Evolutionary conservation across 1,284 basidiomycete species (phyloP).

Genomic region (Trichosporon faecale): DNA sequence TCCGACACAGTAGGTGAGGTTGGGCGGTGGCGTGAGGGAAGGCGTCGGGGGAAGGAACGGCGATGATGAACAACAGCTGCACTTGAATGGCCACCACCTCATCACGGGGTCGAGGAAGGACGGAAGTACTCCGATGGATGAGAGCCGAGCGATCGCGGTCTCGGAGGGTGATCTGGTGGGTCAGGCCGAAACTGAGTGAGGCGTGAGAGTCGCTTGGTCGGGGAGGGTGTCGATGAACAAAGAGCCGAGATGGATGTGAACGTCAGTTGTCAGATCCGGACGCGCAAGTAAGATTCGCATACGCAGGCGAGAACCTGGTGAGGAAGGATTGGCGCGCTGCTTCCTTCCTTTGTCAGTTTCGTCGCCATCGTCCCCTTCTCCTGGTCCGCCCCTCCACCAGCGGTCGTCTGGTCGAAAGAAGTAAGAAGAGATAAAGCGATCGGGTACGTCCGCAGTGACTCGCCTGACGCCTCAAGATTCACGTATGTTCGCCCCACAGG

Average conservation of each 20-base stretch:
- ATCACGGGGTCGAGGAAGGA: background rate
- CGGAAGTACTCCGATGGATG: background rate
- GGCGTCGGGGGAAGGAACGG: background rate
- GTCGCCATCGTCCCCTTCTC: background rate
- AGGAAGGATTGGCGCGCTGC: background rate
- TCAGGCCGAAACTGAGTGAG: background rate
- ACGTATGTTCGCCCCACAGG: background rate
- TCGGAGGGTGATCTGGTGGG: background rate
- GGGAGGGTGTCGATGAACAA: background rate
- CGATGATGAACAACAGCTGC: background rate
- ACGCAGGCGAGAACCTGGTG: background rate
- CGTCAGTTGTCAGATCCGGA: background rate
- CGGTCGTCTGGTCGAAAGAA: background rate
- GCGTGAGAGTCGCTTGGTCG: background rate
- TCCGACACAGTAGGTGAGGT: background rate
- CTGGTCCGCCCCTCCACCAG: background rate
- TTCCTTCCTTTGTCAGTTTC: background rate
- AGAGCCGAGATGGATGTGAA: background rate
- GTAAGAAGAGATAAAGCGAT: conserved; percentile 3
- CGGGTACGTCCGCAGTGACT: conserved; percentile 3
- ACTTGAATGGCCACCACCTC: background rate
- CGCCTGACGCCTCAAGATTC: background rate
- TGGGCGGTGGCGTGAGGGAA: background rate
- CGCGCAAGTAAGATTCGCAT: background rate
- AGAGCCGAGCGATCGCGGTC: background rate